Base-by-base conservation (phyloP, 164 flowering plant genomes). In the Cinnamomum micranthum region DNA sequence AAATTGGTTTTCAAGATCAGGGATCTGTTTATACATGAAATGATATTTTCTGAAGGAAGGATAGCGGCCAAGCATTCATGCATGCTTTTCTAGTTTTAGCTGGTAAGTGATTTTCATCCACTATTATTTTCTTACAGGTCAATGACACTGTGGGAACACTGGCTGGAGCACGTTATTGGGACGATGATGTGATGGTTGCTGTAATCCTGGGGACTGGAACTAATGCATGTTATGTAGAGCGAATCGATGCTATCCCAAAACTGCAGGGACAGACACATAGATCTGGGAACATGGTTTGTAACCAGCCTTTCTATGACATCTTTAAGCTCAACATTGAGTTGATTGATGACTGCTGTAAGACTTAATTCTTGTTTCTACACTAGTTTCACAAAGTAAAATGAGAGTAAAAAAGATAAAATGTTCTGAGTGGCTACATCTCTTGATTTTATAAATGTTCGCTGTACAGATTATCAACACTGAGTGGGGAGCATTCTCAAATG, bases 121-220 rank as follows among this genome's bases (percentile, higher is more conserved):
- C 47, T 24, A n/a, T 69, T 6, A 23, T 12, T 68, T 1, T 67
- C 25, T 5, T 50, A 63, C 74, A 95, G 99, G 95, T 91, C 33
- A 95, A 95, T 82, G 99, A 95, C 76, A 78, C 95, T 12, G 94
- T 95, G 20, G 98, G 90, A 73, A 88, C 95, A 15, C 82, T 95
- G 72, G 99, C 99, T n/a, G 93, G 95, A 65, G 97, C 92, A 65
- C 85, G 87, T 27, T 92, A 95, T 75, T 87, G 89, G 91, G 97
- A 95, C 73, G 82, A 91, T 19, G 94, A 95, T 83, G 95, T 87
- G 24, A 84, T 89, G 91, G 91, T 87, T 79, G 97, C 94, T 71
- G 96, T 93, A 69, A 89, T 95, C 82, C 82, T 95, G 74, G 99
- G 97, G n/a, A 95, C 97, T 28, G 97, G 97, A 80, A 93, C 98